Evolutionary conservation across 2,329 filamentous ascomycete genomes (phyloP), one percentile per base, ranked within the genome.

Genomic region (Plectosphaerella sp.): DNA sequence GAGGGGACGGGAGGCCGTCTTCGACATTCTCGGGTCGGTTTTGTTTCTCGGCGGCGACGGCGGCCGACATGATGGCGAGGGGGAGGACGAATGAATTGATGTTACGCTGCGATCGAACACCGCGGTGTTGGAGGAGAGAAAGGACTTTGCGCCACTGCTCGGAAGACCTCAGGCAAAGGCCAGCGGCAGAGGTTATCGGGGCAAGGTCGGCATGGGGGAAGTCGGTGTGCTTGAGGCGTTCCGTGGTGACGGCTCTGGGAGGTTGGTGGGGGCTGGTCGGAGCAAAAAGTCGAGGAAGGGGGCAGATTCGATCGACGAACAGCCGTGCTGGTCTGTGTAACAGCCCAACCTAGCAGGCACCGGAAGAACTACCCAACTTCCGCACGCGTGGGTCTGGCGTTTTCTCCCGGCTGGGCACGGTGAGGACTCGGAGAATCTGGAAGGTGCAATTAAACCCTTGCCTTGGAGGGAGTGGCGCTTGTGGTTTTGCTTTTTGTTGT

Each of bases 291-390:
- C 15, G 47, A 41, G 14, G 24, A 35, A 22, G 22, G 22, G 22
- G 22, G 3, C 22, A 22, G 22, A 22, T 22, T 22, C 22, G 22
- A 22, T 22, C 22, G 22, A 22, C 22, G 22, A 22, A 41, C 33
- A 48, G 37, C 16, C 10, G n/a, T 43, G 41, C n/a, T 14, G 10
- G 16, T 14, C 37, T n/a, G 15, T 43, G 49, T 52, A 37, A 51
- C 47, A 14, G 49, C 47, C 45, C 33, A 46, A 18, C 28, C n/a
- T 46, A 43, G 14, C 53, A 45, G 33, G 52, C 45, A 22, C 37
- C 47, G 7, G 54, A 28, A 28, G 45, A 49, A 43, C 54, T 53
- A 25, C 49, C 47, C 5, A 47, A 52, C 28, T 33, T 33, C 28
- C 28, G 37, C 37, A 18, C 15, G 14, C 37, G 37, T 39, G 41